These are phyloP conservation scores for Ogataea parapolymorpha DNA, from an alignment of 805 yeast genomes.

Conservation along the genomic window DNA sequence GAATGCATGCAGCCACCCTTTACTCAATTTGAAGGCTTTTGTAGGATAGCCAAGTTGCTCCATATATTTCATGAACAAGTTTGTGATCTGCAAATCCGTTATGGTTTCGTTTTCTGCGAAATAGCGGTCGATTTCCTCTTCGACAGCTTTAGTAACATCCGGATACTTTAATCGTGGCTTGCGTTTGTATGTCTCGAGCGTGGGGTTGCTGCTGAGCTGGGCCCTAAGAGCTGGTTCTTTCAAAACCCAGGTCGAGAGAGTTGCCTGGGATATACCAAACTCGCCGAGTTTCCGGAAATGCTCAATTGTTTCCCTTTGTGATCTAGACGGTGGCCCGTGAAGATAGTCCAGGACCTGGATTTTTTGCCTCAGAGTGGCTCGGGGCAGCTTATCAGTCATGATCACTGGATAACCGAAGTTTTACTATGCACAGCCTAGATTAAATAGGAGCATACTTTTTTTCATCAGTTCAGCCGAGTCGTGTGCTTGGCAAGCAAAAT, in stretches of 20 bases:
- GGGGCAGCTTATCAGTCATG: conserved; percentile 20
- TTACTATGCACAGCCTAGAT: neutral
- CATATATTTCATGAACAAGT: conserved; percentile 16
- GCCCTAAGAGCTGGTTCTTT: conserved; percentile 26
- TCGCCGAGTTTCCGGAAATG: conserved; percentile 22
- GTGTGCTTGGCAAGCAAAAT: conserved; percentile 2
- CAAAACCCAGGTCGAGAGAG: conserved; percentile 34
- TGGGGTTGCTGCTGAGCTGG: conserved; percentile 25
- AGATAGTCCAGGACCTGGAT: conserved; percentile 33
- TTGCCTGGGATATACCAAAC: conserved; percentile 35
- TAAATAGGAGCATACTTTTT: neutral
- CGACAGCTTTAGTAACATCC: conserved; percentile 32
- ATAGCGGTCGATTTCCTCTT: conserved; percentile 21
- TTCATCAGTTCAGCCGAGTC: neutral
- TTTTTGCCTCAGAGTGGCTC: conserved; percentile 33
- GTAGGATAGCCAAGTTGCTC: conserved; percentile 23
- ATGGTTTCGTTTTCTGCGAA: conserved; percentile 17
- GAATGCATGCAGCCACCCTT: conserved; percentile 35
- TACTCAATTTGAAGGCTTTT: conserved; percentile 26
- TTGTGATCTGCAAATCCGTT: conserved; percentile 29
- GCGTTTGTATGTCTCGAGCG: conserved; percentile 27
- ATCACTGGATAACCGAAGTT: too few species aligned
- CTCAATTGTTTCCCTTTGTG: conserved; percentile 28
- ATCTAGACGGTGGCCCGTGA: conserved; percentile 29
- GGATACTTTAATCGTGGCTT: conserved; percentile 35